Conservation (phyloP, 2,329 filamentous ascomycete species). For the Hymenoscyphus scutula region DNA sequence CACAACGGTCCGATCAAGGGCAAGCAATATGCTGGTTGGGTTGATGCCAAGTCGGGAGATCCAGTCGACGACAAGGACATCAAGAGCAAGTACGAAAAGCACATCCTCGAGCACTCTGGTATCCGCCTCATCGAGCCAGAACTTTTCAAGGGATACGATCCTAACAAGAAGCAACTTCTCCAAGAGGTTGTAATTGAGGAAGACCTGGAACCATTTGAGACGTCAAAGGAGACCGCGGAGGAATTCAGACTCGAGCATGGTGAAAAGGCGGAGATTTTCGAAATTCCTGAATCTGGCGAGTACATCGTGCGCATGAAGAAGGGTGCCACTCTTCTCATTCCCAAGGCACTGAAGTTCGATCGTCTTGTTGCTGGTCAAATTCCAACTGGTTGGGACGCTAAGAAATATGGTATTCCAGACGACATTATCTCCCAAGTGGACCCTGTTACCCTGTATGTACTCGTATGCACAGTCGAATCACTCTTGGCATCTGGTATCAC, state of each 20-base stretch:
- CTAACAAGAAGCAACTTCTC: slow-evolving; percentile 96
- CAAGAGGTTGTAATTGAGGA: slow-evolving; percentile 98
- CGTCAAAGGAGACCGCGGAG: slow-evolving; percentile 93
- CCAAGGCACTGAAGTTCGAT: slow-evolving; percentile 95
- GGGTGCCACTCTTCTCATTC: slow-evolving; percentile 90
- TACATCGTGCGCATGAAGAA: slow-evolving; percentile 94
- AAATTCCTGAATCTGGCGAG: slow-evolving; percentile 89
- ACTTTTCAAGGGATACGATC: slow-evolving; percentile 94
- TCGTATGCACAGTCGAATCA: slow-evolving; percentile 90
- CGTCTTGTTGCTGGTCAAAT: slow-evolving; percentile 96
- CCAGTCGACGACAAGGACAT: slow-evolving; percentile 98
- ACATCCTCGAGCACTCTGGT: slow-evolving; percentile 92
- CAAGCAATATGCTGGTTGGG: slow-evolving; percentile 94
- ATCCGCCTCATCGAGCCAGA: slow-evolving; percentile 98
- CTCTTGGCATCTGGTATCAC: slow-evolving; percentile 93
- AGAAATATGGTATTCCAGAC: slow-evolving; percentile 92
- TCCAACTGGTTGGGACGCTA: slow-evolving; percentile 94
- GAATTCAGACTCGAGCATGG: slow-evolving; percentile 97
- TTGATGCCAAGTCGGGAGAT: slow-evolving; percentile 89
- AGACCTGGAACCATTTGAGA: slow-evolving; percentile 94
- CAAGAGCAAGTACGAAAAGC: slow-evolving; percentile 96
- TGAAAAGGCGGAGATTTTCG: slow-evolving; percentile 96
- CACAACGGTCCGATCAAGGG: slow-evolving; percentile 96
- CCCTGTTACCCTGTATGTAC: slow-evolving; percentile 90
- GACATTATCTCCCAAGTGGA: slow-evolving; percentile 98